Base-by-base conservation (phyloP, 345 rosid species). In the Boechera divaricarpa region DNA sequence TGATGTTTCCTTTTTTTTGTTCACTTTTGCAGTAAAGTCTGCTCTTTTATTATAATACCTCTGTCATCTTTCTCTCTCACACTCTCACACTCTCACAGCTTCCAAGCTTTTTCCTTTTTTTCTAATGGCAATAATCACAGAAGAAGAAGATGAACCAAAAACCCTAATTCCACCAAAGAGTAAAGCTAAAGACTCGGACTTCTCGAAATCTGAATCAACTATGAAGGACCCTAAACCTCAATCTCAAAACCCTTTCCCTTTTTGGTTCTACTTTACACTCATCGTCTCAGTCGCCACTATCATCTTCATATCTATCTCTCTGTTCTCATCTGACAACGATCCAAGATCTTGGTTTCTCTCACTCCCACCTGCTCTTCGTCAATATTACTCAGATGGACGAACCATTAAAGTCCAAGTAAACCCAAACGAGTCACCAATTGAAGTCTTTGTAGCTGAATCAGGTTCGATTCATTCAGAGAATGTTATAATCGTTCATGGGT, bases 281-380 rank as follows among this genome's bases (percentile, higher is more conserved):
- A 44, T 71, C 5, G 86, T 87, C 48, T 87, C 97, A 53, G 70
- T 92, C 36, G 31, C 88, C 65, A 86, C 97, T 21, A 64, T 85
- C 72, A 11, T 86, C 82, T 82, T 86, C 29, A 36, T 74, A 28
- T 78, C 83, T 54, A 51, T 86, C 78, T 81, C 89, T 31, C 80
- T 87, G 49, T 75, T 82, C 74, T 75, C 85, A 57, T 70, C 80
- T 35, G 69, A 78, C 3, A 80, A 60, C 18, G 94, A 94, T 76
- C 91, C 98, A 44, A 94, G 84, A 59, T 85, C 95, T 18, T 94
- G 93, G 90, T 94, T 92, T 69, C 95, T 94, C 69, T 79, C 93
- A 39, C 88, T 94, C 13, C 87, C 93, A 13, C 44, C 77, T 58
- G 64, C 88, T 13, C 92, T 94, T 10, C 96, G 98, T 58, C 92